These are phyloP conservation scores for Aotearoamyces nothofagi DNA, from an alignment of 2,329 filamentous ascomycete genomes.

Conservation along the genomic window DNA sequence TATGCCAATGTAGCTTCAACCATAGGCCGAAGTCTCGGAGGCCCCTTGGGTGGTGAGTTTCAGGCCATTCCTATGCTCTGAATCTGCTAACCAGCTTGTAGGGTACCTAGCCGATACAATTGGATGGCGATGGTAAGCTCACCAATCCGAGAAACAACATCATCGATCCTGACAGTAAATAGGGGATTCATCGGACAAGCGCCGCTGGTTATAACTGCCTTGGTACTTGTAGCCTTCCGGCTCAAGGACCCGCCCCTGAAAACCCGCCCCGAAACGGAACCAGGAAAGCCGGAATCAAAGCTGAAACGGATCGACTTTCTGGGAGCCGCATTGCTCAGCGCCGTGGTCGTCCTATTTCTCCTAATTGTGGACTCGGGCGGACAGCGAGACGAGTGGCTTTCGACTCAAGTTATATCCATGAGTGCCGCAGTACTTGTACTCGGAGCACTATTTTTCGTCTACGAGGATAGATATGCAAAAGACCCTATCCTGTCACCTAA, in stretches of 20 bases:
- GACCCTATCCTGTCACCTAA: conserved; percentile 45
- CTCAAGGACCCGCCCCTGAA: conserved; percentile 3
- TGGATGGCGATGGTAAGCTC: conserved; percentile 36
- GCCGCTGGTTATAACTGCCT: conserved; percentile 35
- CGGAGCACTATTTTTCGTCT: conserved; percentile 10
- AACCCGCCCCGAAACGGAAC: conserved; percentile 2
- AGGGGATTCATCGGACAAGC: conserved; percentile 37
- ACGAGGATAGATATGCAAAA: conserved; percentile 26
- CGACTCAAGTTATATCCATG: conserved; percentile 18
- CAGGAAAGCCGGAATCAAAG: conserved; percentile 11
- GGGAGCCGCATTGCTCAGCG: conserved; percentile 31
- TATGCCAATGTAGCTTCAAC: conserved; percentile 37
- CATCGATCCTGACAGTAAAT: conserved; percentile 1
- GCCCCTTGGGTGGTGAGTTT: conserved; percentile 32
- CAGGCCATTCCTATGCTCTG: neutral
- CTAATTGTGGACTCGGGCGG: conserved; percentile 33
- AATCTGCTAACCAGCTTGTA: neutral
- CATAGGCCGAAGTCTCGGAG: conserved; percentile 33
- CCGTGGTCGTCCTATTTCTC: conserved; percentile 27
- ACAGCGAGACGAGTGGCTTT: conserved; percentile 23
- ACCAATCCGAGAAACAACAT: too few species aligned
- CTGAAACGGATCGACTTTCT: conserved; percentile 42
- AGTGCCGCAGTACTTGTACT: conserved; percentile 18
- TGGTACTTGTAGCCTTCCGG: conserved; percentile 26
- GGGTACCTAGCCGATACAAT: conserved; percentile 31